Evolutionary conservation across 176 grass and related monocot genomes (phyloP), one percentile per base, ranked within the genome.

Genomic region (Oryza glaberrima): DNA sequence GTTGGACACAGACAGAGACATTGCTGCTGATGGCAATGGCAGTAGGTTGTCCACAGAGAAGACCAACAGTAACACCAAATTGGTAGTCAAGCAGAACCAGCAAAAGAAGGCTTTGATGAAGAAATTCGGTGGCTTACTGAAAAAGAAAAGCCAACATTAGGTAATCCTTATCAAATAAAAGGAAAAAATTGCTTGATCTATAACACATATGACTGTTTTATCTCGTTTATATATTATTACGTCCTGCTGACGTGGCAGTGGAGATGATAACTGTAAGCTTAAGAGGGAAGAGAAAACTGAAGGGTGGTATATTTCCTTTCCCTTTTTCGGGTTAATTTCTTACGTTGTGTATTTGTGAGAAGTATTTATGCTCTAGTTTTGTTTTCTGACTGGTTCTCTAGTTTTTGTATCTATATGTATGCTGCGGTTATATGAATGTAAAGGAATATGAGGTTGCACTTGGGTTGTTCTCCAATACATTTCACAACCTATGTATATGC

Each of bases 91-190:
- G 82, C 87, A 90, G 19, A 88, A 91, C 20, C 88, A 88, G 67
- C 82, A 88, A 49, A 95, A 95, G 82, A 95, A 78, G 79, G 76
- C 87, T 88, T 77, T 92, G 48, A 77, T 92, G 40, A 89, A 92
- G 78, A 95, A 95, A 81, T 92, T 95, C 43, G 93, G 93, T 77
- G 89, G 89, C 77, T 82, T 95, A 70, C 71, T 95, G 45, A 95
- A 88, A 75, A 95, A 94, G 87, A 94, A 92, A 84, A 85, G 67
- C 65, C 90, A 81, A 48, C 87, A 87, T 78, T 91, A 85, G 65
- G 70, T 23, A 78, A 52, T 63, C 9, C 17, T n/a, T 11, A 11
- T 51, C 66, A 48, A 78, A 11, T 78, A 32, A 61, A 13, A 9
- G 41, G 13, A 52, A 23, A 23, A 85, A 70, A 69, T 58, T 6